Evolutionary conservation across 179 eudicot genomes (phyloP).

Genomic region (Beta lomatogona): DNA sequence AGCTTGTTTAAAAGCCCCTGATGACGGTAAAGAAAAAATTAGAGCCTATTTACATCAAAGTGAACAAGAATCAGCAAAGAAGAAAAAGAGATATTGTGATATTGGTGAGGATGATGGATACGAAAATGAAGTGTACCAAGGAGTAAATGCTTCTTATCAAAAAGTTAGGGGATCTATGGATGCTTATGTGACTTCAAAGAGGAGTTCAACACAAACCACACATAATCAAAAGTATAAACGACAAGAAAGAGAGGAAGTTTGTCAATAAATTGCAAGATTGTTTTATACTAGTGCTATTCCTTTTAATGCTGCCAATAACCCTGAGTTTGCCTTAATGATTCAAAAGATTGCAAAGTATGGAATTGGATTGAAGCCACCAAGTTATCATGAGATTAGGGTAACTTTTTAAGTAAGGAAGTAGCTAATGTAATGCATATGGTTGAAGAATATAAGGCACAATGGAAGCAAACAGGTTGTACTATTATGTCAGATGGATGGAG

Average conservation of each 20-base stretch:
- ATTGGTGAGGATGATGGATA: too few relatives aligned
- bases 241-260: slow-evolving; percentile 8
- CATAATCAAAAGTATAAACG: neutral
- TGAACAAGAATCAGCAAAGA: too few relatives aligned
- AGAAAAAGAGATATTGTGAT: too few relatives aligned
- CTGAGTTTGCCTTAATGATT: too few relatives aligned
- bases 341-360: too few relatives aligned
- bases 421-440: neutral
- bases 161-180: neutral
- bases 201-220: neutral
- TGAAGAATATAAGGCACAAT: slow-evolving; percentile 5
- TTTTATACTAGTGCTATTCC: slow-evolving; percentile 9
- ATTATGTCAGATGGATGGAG: neutral
- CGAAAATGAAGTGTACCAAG: too few relatives aligned
- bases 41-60: too few relatives aligned
- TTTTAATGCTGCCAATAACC: too few relatives aligned
- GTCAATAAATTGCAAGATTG: slow-evolving; percentile 18
- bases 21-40: too few relatives aligned
- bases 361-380: too few relatives aligned
- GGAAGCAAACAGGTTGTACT: slow-evolving; percentile 12
- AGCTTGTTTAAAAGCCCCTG: neutral
- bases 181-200: neutral
- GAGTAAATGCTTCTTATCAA: neutral
- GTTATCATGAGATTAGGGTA: too few relatives aligned
- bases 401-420: too few relatives aligned